phyloP scores from a whole-genome alignment of 345 rosid genomes.

The Cardamine chenopodiifolia region DNA sequence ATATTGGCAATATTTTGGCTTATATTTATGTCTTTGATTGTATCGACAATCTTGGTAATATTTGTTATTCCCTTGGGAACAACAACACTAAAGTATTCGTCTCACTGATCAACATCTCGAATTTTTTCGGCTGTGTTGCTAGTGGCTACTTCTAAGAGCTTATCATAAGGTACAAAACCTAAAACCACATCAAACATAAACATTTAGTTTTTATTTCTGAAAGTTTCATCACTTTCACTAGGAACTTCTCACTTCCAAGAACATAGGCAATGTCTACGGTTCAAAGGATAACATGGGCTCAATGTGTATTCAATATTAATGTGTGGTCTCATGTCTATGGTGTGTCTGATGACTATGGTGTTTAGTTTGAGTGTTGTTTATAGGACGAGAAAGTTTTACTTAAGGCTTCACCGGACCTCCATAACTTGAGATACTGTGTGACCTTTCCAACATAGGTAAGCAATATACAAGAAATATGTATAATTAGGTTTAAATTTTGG shows the following conservation, averaged over 20 bases:
- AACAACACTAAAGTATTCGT: constrained; percentile 61
- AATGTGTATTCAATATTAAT: no score
- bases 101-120: constrained; percentile 84
- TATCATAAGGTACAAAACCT: constrained; percentile 51
- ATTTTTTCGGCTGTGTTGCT: constrained; percentile 87
- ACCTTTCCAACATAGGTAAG: no score
- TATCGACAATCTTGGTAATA: constrained; percentile 91
- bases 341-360: no score
- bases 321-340: no score
- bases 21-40: constrained; percentile 63
- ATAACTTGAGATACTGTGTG: no score
- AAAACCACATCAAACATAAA: neutral
- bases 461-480: no score
- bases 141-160: constrained; percentile 92
- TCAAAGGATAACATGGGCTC: constrained; percentile 59
- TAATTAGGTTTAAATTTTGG: no score
- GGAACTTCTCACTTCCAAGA: constrained; percentile 65
- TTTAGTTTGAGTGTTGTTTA: no score
- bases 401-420: no score
- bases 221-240: constrained; percentile 19
- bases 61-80: constrained; percentile 68
- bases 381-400: no score
- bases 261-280: constrained; percentile 63
- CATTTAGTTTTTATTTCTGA: neutral
- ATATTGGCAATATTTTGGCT: no score